These are phyloP conservation scores for Citrus australasica DNA, from an alignment of 345 rosid species.

Conservation along the genomic window DNA sequence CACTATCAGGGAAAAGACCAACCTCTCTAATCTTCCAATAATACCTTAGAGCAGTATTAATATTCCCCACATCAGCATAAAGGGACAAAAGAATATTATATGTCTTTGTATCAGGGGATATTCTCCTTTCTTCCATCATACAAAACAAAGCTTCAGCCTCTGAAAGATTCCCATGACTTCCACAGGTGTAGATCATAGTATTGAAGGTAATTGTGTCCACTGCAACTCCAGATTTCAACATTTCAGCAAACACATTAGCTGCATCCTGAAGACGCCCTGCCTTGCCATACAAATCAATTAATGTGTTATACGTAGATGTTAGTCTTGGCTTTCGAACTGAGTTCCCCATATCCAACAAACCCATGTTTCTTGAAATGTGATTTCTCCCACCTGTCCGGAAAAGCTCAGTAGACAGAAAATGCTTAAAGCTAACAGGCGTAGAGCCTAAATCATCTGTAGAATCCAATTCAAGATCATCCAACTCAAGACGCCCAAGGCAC, in stretches of 20 bases:
- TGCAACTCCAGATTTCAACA: constrained; percentile 71
- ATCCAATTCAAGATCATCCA: constrained; percentile 72
- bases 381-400: constrained; percentile 67
- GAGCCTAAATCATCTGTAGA: constrained; percentile 36
- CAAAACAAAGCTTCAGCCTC: constrained; percentile 78
- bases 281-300: constrained; percentile 92
- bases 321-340: constrained; percentile 51
- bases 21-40: constrained; percentile 64
- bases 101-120: constrained; percentile 75
- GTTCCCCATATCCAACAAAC: constrained; percentile 24
- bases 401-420: constrained; percentile 75
- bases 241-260: constrained; percentile 67
- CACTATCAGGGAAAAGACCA: constrained; percentile 74
- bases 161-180: constrained; percentile 60
- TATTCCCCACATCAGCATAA: constrained; percentile 67
- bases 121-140: constrained; percentile 71
- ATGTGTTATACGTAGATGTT: constrained; percentile 72
- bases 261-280: constrained; percentile 85
- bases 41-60: constrained; percentile 59
- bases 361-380: constrained; percentile 32
- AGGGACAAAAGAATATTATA: constrained; percentile 71
- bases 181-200: constrained; percentile 86
- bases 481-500: constrained; percentile 58
- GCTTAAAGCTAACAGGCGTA: constrained; percentile 59
- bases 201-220: constrained; percentile 80